A percentile compares a stretch with the other conserved stretches of the same genome.
Conservation (phyloP, 2,329 filamentous ascomycete species). For the Magnaporthales sp. region DNA sequence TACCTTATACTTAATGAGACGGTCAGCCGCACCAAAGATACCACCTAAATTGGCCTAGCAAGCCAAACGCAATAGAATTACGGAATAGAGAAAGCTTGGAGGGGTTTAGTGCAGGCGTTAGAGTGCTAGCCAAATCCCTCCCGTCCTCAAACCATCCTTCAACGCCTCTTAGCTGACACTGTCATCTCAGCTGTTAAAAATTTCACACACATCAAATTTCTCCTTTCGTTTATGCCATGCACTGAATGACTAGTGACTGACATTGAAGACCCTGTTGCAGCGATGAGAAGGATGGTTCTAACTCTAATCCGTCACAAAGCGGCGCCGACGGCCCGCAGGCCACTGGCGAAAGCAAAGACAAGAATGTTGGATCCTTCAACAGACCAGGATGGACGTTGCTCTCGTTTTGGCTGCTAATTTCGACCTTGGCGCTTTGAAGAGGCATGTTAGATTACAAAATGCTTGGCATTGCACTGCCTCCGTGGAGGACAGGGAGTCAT, state of each 20-base stretch:
- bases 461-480: neutral
- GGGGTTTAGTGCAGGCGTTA: no score
- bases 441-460: neutral
- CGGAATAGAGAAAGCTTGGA: neutral
- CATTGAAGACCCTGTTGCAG: neutral
- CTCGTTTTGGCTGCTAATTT: neutral
- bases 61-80: no score
- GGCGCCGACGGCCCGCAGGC: neutral
- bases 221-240: neutral
- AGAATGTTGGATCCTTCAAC: neutral
- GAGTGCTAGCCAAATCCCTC: no score
- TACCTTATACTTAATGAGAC: neutral
- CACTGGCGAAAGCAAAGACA: neutral
- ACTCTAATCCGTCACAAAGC: neutral
- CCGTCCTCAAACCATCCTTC: no score
- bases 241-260: neutral
- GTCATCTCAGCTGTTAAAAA: no score
- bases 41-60: neutral
- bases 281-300: neutral
- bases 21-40: neutral
- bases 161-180: no score
- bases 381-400: neutral
- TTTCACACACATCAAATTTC: no score
- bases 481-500: neutral
- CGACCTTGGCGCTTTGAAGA: neutral